Conservation (phyloP, 352 stramenopile genomes). For the Phytopythium helicoides region DNA sequence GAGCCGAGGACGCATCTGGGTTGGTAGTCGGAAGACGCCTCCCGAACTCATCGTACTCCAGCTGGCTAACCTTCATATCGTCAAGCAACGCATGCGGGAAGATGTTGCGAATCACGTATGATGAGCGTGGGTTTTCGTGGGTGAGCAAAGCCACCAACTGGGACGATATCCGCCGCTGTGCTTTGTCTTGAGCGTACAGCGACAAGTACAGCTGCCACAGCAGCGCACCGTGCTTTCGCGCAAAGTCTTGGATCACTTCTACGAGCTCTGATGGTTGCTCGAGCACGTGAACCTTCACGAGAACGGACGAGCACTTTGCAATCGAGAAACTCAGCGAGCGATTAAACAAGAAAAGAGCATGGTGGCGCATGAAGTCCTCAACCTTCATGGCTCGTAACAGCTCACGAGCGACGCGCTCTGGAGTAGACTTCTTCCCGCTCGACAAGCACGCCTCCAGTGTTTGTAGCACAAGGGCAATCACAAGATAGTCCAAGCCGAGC, state of each 20-base stretch:
- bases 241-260: conserved; percentile 84
- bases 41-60: conserved; percentile 87
- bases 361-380: conserved; percentile 83
- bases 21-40: conserved; percentile 58
- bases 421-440: conserved; percentile 83
- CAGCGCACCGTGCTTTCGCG: conserved; percentile 76
- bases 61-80: conserved; percentile 64
- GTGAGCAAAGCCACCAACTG: conserved; percentile 83
- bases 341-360: conserved; percentile 84
- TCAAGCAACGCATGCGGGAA: conserved; percentile 81
- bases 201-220: conserved; percentile 86
- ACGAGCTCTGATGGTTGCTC: conserved; percentile 86
- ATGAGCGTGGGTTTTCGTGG: conserved; percentile 84
- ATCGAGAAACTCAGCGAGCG: conserved; percentile 85
- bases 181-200: conserved; percentile 80
- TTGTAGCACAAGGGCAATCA: conserved; percentile 71
- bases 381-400: conserved; percentile 82
- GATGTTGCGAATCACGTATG: conserved; percentile 78
- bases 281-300: conserved; percentile 86
- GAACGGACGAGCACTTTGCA: conserved; percentile 81
- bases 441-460: conserved; percentile 85
- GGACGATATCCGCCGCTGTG: conserved; percentile 81
- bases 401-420: conserved; percentile 68
- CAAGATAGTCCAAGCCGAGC: conserved; percentile 78
- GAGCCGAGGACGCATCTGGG: conserved; percentile 36